Evolutionary conservation across 208 protist genomes (phyloP).

Genomic region (Wallacemonas collosoma): DNA sequence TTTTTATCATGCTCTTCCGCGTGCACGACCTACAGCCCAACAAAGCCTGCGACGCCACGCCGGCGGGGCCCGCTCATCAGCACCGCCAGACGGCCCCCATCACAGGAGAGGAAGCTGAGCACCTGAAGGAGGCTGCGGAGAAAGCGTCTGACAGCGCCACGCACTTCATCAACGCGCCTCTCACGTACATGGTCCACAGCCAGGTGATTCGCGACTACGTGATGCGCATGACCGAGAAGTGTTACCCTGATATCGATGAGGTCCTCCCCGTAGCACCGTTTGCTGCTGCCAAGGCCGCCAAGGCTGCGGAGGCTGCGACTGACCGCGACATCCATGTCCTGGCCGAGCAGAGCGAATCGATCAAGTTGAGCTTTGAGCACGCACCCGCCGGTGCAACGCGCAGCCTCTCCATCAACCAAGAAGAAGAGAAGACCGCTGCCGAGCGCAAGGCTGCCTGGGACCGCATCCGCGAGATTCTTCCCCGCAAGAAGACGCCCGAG

Average conservation of each 20-base stretch:
- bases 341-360: conserved; percentile 11
- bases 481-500: conserved; percentile 29
- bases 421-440: conserved; percentile 27
- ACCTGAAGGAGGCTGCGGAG: not conserved
- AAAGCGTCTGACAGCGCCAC: not conserved
- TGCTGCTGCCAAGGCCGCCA: conserved; percentile 2
- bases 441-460: conserved; percentile 16
- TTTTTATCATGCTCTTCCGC: conserved; percentile 15
- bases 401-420: conserved; percentile 20
- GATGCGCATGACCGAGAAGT: conserved; percentile 13
- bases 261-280: conserved; percentile 3
- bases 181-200: conserved; percentile 23
- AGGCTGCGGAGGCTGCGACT: not conserved
- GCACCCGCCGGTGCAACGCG: not conserved
- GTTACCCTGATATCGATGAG: conserved; percentile 20
- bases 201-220: conserved; percentile 19
- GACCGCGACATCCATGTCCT: conserved; percentile 12
- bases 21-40: conserved; percentile 4
- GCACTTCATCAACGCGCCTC: conserved; percentile 19
- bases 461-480: conserved; percentile 21
- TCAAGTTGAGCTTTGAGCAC: conserved; percentile 18
- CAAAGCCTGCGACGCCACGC: not conserved
- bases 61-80: conserved; percentile 22
- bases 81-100: conserved; percentile 13
- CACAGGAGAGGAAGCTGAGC: conserved; percentile 4